Base-by-base conservation (phyloP, 495 filamentous ascomycete species). In the Bacidia rubella region DNA sequence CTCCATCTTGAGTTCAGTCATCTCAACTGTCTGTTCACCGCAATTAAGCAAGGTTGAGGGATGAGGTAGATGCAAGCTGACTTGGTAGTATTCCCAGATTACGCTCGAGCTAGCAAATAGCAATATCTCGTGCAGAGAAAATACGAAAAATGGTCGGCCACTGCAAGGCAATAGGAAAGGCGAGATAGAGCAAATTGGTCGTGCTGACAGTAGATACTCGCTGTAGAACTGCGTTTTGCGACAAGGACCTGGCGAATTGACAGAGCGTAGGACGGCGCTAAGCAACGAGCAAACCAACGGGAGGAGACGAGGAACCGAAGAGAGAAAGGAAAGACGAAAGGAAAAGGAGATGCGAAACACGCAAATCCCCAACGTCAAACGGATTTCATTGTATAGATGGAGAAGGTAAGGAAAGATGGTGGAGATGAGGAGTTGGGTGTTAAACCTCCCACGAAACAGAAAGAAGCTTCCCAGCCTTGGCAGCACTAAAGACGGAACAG, bases 201-300 rank as follows among this genome's bases (percentile, higher is more conserved):
- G 5, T 35, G 29, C 29, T 35, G 29, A 35, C 7, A 35, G 29
- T 15, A 35, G 29, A 5, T 15, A 15, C 5, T 5, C 29, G 29
- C 29, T 35, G 29, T 7, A 15, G 29, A 35, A 15, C 29, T 7
- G 49, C 32, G 52, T 42, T 52, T n/a, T 57, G 54, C 49, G 40
- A 56, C 59, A 58, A 60, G 65, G 61, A 63, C 64, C 20, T 44
- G 41, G 58, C 54, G 55, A 60, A 66, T 61, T 63, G 62, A 57
- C 63, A 62, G 62, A 57, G 59, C 56, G 56, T 35, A 53, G 57
- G 56, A 62, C 54, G 60, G 46, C 39, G 49, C 55, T 50, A 57
- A 51, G 47, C 39, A 54, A 52, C 47, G 43, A 57, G 39, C 38
- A 55, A 47, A 47, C 25, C 21, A 42, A 21, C 39, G 21, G 48